Conservation (phyloP, 176 grass and related monocot species). For the Carex scoparia region DNA sequence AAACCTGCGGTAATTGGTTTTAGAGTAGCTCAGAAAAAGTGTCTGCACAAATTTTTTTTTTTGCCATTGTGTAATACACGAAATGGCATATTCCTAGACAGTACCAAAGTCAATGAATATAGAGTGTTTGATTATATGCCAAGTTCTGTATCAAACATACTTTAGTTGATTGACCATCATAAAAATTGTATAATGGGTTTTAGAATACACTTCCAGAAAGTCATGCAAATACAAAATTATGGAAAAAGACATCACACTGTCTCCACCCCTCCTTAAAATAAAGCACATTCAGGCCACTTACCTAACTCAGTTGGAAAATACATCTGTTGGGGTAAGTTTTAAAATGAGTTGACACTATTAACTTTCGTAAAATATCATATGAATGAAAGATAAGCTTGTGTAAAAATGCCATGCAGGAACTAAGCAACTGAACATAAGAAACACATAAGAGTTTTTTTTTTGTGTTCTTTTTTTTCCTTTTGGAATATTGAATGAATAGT, state of each 20-base stretch:
- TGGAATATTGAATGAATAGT: not conserved
- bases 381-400: not conserved
- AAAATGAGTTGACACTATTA: not conserved
- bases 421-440: not conserved
- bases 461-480: not conserved
- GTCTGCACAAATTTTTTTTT: not conserved
- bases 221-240: conserved; percentile 1
- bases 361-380: not conserved
- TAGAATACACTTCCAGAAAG: not conserved
- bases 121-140: not conserved
- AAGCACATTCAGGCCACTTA: not conserved
- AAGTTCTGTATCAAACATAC: not conserved
- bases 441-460: not conserved
- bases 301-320: not conserved
- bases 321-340: not conserved
- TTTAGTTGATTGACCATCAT: conserved; percentile 2
- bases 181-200: not conserved
- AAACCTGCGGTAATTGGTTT: conserved; percentile 55
- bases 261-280: not conserved
- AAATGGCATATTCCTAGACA: not conserved
- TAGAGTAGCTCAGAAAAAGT: not conserved
- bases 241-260: not conserved
- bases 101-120: not conserved
- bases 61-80: too few species aligned
- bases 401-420: not conserved